Conservation (phyloP, 2,329 filamentous ascomycete species). For the Helotiales sp. region DNA sequence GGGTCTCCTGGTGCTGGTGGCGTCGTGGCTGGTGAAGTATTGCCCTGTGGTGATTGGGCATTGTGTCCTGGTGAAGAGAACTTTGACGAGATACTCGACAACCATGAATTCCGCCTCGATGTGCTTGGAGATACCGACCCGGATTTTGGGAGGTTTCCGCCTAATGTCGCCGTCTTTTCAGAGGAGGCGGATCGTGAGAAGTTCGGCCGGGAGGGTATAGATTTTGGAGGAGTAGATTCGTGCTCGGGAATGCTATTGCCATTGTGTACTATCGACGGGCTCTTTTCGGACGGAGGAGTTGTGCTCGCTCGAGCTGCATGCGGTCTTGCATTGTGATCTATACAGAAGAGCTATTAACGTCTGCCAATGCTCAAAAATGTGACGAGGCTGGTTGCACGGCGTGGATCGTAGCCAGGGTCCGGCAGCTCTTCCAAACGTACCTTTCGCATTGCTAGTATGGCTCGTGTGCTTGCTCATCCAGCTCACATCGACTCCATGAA, state of each 20-base stretch:
- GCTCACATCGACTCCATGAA: constrained; percentile 36
- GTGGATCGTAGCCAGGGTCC: neutral
- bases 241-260: constrained; percentile 19
- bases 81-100: constrained; percentile 88
- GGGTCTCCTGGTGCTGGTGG: constrained; percentile 34
- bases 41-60: constrained; percentile 28
- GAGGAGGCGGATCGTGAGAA: constrained; percentile 28
- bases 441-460: constrained; percentile 27
- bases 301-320: constrained; percentile 8
- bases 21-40: constrained; percentile 25
- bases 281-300: constrained; percentile 5
- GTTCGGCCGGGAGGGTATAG: constrained; percentile 27
- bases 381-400: constrained; percentile 9
- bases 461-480: constrained; percentile 35
- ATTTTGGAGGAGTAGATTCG: constrained; percentile 21
- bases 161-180: constrained; percentile 27
- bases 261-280: constrained; percentile 15
- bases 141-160: constrained; percentile 28
- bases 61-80: constrained; percentile 59
- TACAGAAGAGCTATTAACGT: neutral
- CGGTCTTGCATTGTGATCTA: constrained; percentile 18
- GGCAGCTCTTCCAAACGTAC: constrained; percentile 22
- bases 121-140: constrained; percentile 22
- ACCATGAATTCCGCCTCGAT: constrained; percentile 75
- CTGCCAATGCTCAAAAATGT: neutral